Percentiles rank a stretch among this genome's conserved stretches.
Conservation (phyloP, 2,329 filamentous ascomycete genomes). For the Xylariales sp. region DNA sequence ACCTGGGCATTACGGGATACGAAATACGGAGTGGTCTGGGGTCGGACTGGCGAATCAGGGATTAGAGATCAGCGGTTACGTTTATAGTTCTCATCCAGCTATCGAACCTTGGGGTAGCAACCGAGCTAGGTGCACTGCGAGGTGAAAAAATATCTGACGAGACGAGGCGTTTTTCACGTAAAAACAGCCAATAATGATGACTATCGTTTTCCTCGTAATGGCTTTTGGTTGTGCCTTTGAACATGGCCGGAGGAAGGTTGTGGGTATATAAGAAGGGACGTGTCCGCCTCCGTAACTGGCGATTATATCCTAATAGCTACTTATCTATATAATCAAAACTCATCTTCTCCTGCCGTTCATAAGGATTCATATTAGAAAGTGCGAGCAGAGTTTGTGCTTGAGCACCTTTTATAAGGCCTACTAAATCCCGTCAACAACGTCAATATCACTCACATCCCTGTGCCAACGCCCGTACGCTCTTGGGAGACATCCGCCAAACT, state of each 20-base stretch:
- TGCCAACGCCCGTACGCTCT: background rate
- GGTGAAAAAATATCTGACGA: background rate
- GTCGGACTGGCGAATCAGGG: slow-evolving; percentile 16
- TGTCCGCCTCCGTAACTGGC: background rate
- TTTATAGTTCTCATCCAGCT: background rate
- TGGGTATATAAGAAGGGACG: slow-evolving; percentile 15
- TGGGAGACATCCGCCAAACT: background rate
- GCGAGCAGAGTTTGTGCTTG: background rate
- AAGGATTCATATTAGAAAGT: background rate
- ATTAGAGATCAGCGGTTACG: slow-evolving; percentile 3
- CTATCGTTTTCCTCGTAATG: background rate
- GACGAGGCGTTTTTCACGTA: background rate
- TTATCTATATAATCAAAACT: background rate
- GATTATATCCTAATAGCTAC: background rate
- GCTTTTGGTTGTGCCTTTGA: background rate
- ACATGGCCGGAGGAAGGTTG: background rate
- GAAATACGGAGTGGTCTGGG: slow-evolving; percentile 26
- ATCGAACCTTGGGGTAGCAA: background rate
- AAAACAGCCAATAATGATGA: slow-evolving; percentile 2
- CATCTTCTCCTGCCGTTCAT: background rate
- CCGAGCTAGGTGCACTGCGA: background rate
- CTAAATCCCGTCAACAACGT: slow-evolving; percentile 1
- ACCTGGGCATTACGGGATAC: slow-evolving; percentile 15
- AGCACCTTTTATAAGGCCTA: background rate
- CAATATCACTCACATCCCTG: background rate